Percentiles rank a stretch among this genome's conserved stretches.
These are phyloP conservation scores for Alectoria sarmentosa DNA, from an alignment of 495 filamentous ascomycete species.

Conservation along the genomic window DNA sequence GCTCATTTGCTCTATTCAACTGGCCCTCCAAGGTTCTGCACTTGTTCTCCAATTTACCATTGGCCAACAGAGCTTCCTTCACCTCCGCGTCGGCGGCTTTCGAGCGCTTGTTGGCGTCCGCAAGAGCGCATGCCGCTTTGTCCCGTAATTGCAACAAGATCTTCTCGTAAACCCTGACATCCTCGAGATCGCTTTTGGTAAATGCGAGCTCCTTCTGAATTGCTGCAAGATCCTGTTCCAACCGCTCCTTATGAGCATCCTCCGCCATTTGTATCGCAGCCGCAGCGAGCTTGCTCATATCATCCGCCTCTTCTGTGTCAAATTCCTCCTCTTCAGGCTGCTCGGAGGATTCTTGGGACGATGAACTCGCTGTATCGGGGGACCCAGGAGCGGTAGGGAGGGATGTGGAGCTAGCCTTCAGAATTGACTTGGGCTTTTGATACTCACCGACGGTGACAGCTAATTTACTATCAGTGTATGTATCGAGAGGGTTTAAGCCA, in stretches of 20 bases:
- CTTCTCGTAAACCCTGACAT: neutral
- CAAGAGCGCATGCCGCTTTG: neutral
- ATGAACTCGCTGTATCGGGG: neutral
- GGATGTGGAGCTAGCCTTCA: neutral
- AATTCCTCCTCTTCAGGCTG: neutral
- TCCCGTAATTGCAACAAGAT: neutral
- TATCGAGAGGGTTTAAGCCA: neutral
- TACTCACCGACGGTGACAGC: neutral
- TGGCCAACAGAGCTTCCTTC: neutral
- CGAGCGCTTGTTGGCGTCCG: neutral
- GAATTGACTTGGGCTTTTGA: neutral
- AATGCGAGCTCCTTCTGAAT: neutral
- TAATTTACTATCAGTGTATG: neutral
- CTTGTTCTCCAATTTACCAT: neutral
- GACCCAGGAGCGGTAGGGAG: neutral
- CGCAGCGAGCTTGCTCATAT: neutral
- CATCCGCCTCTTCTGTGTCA: neutral
- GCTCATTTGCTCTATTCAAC: too few species aligned
- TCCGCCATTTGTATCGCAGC: neutral
- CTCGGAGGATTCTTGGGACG: neutral
- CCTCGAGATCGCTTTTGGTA: neutral
- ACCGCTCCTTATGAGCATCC: neutral
- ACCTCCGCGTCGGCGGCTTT: neutral
- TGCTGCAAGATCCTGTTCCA: neutral
- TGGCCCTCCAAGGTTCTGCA: neutral